Percentiles rank a stretch among this genome's conserved stretches.
phyloP scores from a whole-genome alignment of 305 asterid genomes.

The Fraxinus greggii region DNA sequence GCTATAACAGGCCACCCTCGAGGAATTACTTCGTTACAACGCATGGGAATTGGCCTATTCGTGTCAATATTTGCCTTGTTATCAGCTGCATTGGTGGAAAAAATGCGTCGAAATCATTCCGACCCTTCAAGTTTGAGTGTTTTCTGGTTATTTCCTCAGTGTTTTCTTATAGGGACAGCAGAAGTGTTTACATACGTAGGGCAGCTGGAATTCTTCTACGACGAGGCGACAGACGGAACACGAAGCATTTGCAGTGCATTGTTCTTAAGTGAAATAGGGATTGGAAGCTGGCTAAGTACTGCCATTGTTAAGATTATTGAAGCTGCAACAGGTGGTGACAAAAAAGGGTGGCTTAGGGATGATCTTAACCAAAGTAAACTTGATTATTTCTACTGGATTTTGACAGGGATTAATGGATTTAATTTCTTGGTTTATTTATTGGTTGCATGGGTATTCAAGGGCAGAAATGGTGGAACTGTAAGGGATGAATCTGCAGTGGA shows the following conservation, averaged over 20 bases:
- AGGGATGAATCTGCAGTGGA: constrained; percentile 32
- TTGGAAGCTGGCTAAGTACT: constrained; percentile 83
- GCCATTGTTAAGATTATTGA: constrained; percentile 55
- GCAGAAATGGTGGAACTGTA: constrained; percentile 27
- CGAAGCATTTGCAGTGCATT: constrained; percentile 74
- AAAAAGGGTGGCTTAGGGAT: constrained; percentile 59
- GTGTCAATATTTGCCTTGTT: constrained; percentile 48
- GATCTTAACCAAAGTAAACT: constrained; percentile 49
- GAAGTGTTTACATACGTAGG: constrained; percentile 83
- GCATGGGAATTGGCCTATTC: constrained; percentile 58
- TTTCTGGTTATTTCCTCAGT: constrained; percentile 80
- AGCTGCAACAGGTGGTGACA: constrained; percentile 47
- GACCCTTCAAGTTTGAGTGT: constrained; percentile 30
- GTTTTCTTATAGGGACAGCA: constrained; percentile 58
- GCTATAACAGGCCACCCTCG: constrained; percentile 50
- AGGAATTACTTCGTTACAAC: constrained; percentile 62
- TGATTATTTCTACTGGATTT: constrained; percentile 64
- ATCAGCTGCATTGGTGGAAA: constrained; percentile 56
- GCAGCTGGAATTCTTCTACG: constrained; percentile 79
- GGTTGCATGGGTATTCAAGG: constrained; percentile 47
- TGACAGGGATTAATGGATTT: constrained; percentile 49
- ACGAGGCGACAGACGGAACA: constrained; percentile 77
- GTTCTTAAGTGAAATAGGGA: constrained; percentile 72
- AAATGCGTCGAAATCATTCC: constrained; percentile 28
- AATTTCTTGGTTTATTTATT: constrained; percentile 54